Percentiles rank a stretch among this genome's conserved stretches.
Evolutionary conservation across 2,329 filamentous ascomycete species (phyloP).

Genomic region (Phyllosticta paracitricarpa): DNA sequence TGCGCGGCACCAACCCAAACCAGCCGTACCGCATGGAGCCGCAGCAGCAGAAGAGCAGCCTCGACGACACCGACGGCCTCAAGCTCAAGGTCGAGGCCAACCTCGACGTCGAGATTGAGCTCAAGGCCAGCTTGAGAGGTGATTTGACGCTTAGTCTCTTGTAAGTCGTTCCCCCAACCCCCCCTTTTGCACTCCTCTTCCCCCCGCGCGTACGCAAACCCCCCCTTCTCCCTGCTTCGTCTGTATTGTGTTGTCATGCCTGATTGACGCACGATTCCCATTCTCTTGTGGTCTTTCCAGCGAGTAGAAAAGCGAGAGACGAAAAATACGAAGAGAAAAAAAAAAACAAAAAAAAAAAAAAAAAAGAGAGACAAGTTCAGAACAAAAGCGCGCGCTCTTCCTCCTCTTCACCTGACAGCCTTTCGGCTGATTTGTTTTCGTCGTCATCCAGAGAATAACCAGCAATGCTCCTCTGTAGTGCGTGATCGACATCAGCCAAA

Average conservation of each 20-base stretch:
- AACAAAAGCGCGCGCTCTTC: background rate
- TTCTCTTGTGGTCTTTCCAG: background rate
- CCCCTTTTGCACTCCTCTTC: background rate
- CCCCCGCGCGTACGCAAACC: background rate
- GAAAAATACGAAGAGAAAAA: background rate
- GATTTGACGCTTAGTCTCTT: constrained; percentile 70
- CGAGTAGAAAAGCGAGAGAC: background rate
- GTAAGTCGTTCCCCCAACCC: constrained; percentile 42
- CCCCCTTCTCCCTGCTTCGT: background rate
- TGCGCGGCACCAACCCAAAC: constrained; percentile 42
- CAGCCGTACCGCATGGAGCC: constrained; percentile 33
- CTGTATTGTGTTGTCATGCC: background rate
- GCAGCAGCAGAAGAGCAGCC: constrained; percentile 34
- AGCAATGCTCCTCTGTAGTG: background rate
- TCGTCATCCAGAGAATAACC: background rate
- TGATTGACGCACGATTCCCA: background rate
- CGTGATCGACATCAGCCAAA: background rate
- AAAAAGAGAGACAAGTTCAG: background rate
- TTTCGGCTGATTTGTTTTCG: background rate
- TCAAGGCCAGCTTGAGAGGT: constrained; percentile 78
- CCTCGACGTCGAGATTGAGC: constrained; percentile 71
- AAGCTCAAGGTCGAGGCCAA: constrained; percentile 67
- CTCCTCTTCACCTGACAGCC: background rate
- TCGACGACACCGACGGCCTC: constrained; percentile 54
- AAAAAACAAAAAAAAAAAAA: background rate